Evolutionary conservation across 2,329 filamentous ascomycete species (phyloP).

Genomic region (Raffaelea albimanens): DNA sequence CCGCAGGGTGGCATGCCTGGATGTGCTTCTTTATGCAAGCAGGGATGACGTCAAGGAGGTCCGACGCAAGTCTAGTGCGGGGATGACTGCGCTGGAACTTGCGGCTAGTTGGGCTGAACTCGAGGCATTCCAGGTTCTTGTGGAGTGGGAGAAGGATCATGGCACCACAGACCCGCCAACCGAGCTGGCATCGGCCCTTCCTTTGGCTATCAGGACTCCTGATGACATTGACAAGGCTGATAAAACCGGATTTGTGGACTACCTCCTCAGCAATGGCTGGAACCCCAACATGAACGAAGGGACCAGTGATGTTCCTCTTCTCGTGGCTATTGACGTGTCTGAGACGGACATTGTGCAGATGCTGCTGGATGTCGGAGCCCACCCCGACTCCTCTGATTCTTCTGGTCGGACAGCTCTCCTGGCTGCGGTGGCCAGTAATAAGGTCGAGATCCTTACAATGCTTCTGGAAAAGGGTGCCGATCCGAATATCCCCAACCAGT

Average conservation of each 20-base stretch:
- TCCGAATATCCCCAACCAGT: not conserved
- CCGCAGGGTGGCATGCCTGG: not conserved
- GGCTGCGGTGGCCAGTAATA: not conserved
- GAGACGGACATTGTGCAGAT: no score
- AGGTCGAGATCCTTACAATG: not conserved
- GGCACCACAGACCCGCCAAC: no score
- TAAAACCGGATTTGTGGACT: slow-evolving; percentile 1
- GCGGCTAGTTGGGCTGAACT: not conserved
- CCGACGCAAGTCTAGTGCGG: not conserved
- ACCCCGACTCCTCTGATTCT: no score
- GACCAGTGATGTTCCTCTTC: not conserved
- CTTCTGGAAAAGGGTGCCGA: slow-evolving; percentile 6
- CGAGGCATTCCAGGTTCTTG: slow-evolving; percentile 1
- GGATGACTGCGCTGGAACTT: not conserved
- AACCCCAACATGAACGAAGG: not conserved
- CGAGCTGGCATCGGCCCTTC: no score
- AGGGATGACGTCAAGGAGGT: not conserved
- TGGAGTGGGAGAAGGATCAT: slow-evolving; percentile 1
- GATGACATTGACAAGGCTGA: not conserved
- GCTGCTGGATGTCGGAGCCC: no score
- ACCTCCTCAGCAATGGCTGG: slow-evolving; percentile 1
- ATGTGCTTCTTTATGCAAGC: not conserved
- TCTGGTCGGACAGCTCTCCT: no score
- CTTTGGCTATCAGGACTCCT: no score
- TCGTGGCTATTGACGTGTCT: not conserved